Evolutionary conservation across 805 yeast genomes (phyloP).

Genomic region (Starmerella kuoi): DNA sequence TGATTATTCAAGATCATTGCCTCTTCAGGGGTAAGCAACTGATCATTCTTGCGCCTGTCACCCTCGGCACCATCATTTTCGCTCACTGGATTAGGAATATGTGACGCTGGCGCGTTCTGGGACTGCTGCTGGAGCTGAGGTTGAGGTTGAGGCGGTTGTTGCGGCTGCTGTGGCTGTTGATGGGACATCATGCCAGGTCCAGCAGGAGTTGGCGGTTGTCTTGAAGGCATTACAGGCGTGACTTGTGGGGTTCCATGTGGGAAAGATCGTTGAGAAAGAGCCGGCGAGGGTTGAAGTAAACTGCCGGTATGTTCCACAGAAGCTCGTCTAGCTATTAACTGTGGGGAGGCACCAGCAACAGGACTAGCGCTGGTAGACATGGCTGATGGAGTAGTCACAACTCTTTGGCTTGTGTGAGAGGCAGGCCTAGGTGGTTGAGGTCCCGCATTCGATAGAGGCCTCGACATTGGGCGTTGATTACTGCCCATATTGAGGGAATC

Average conservation of each 20-base stretch:
- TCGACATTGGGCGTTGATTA: no score
- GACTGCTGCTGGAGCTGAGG: no score
- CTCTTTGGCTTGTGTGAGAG: no score
- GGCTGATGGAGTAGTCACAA: no score
- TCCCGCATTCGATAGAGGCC: no score
- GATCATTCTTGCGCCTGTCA: neutral
- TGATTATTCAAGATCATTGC: constrained; percentile 9
- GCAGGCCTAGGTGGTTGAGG: no score
- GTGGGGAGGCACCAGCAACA: constrained; percentile 5
- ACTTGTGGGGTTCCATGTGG: constrained; percentile 3
- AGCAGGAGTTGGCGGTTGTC: constrained; percentile 3
- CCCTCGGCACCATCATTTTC: neutral
- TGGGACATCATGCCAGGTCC: no score
- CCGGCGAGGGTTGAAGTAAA: constrained; percentile 12
- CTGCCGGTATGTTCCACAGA: constrained; percentile 8
- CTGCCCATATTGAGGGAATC: no score
- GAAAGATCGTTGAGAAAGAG: constrained; percentile 7
- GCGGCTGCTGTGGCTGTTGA: no score
- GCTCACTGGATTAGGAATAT: neutral
- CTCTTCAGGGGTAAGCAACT: constrained; percentile 17
- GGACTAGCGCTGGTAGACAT: no score
- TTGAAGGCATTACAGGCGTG: constrained; percentile 7
- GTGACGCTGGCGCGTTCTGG: neutral
- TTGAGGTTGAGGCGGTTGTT: no score
- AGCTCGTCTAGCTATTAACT: neutral